Conservation (phyloP, 2,329 filamentous ascomycete genomes). For the Thelonectria olida region DNA sequence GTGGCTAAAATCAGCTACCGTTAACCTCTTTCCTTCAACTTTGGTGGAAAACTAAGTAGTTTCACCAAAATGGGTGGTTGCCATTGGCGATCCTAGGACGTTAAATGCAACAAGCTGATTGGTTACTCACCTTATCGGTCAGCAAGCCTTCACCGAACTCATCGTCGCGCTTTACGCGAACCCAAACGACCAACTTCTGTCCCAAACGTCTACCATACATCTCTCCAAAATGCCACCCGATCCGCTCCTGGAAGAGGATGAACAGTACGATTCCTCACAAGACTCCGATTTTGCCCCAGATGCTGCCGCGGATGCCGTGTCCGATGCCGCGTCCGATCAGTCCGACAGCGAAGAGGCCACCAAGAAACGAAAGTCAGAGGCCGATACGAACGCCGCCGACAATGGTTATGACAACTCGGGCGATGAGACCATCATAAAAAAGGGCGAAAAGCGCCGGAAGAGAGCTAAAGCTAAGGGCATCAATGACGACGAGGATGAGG, state of each 20-base stretch:
- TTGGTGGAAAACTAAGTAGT: background rate
- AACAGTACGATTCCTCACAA: slow-evolving; percentile 74
- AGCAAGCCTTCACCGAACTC: slow-evolving; percentile 18
- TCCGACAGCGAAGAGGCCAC: slow-evolving; percentile 57
- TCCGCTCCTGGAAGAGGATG: slow-evolving; percentile 56
- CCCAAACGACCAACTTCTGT: background rate
- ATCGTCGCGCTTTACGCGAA: slow-evolving; percentile 10
- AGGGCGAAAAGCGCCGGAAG: slow-evolving; percentile 64
- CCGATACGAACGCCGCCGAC: slow-evolving; percentile 47
- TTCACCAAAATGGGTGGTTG: background rate
- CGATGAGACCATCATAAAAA: slow-evolving; percentile 75
- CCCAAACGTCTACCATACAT: slow-evolving; percentile 5
- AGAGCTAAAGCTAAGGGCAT: slow-evolving; percentile 51
- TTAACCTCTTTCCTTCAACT: too few species aligned
- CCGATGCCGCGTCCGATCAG: slow-evolving; percentile 56
- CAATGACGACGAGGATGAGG: slow-evolving; percentile 61
- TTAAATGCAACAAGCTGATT: slow-evolving; percentile 23
- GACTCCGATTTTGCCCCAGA: slow-evolving; percentile 79
- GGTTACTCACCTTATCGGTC: slow-evolving; percentile 22
- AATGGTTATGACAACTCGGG: slow-evolving; percentile 73
- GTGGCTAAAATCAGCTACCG: too few species aligned
- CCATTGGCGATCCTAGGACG: background rate
- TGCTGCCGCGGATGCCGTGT: slow-evolving; percentile 55
- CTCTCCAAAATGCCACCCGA: slow-evolving; percentile 54
- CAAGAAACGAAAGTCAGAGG: slow-evolving; percentile 35